Conservation (phyloP, 2,329 filamentous ascomycete species). For the Fusarium coicis region DNA sequence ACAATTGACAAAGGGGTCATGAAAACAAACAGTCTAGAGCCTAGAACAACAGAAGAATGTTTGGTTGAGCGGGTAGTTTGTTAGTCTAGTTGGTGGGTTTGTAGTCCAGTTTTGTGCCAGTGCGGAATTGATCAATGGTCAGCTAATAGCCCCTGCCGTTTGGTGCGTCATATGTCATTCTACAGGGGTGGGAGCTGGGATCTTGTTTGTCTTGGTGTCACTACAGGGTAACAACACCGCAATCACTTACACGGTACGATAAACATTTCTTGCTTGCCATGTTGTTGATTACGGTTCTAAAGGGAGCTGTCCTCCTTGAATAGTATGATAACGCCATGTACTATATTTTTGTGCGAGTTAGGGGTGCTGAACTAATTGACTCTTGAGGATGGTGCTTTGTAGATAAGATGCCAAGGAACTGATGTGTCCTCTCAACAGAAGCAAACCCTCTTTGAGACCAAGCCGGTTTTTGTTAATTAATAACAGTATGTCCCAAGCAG, state of each 20-base stretch:
- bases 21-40: background rate
- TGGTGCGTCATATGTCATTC: constrained; percentile 19
- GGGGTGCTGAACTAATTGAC: background rate
- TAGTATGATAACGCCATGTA: too few species aligned
- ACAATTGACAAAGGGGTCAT: background rate
- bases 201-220: background rate
- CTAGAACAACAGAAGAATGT: constrained; percentile 6
- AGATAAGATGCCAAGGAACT: accelerated
- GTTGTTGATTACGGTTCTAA: background rate
- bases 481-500: too few species aligned
- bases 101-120: constrained; percentile 4
- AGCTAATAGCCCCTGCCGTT: constrained; percentile 14
- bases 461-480: background rate
- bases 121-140: constrained; percentile 21
- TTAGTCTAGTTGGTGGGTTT: constrained; percentile 6
- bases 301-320: background rate
- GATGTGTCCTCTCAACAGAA: accelerated
- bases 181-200: constrained; percentile 7
- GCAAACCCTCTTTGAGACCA: accelerated
- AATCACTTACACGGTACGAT: background rate
- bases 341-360: background rate
- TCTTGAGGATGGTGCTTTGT: accelerated
- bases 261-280: background rate
- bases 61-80: background rate
- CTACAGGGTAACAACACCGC: constrained; percentile 11